Conservation (phyloP, 306 rosid genomes). For the Clitoria ternatea region DNA sequence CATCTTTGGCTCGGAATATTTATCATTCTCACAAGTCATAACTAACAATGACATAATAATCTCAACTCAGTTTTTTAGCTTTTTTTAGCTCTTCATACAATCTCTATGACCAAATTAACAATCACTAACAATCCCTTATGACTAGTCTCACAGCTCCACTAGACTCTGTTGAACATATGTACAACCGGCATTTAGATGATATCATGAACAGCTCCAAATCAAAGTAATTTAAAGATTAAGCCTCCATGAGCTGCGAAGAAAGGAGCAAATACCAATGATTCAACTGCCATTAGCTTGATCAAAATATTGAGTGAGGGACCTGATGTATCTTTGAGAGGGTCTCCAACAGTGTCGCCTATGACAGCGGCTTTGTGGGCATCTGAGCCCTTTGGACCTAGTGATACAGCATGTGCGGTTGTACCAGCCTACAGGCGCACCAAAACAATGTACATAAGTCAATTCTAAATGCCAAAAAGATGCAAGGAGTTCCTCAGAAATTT, state of each 20-base stretch:
- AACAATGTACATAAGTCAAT: neutral
- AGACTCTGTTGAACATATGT: neutral
- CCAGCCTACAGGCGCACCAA: conserved; percentile 41
- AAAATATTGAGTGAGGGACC: conserved; percentile 71
- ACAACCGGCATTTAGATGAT: neutral
- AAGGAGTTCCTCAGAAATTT: neutral
- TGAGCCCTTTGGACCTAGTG: conserved; percentile 69
- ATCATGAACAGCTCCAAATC: neutral
- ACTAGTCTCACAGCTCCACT: neutral
- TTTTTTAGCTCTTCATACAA: too few species aligned
- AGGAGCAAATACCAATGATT: conserved; percentile 66
- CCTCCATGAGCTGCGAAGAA: conserved; percentile 70
- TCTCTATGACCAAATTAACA: neutral
- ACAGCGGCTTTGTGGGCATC: conserved; percentile 64
- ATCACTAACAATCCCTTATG: conserved; percentile 1
- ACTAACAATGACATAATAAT: neutral
- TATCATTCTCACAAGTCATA: neutral
- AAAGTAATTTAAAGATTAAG: conserved; percentile 49
- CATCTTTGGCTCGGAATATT: neutral
- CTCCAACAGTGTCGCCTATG: conserved; percentile 53
- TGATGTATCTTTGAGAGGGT: conserved; percentile 63
- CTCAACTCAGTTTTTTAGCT: too few species aligned
- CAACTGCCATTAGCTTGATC: conserved; percentile 63
- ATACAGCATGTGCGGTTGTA: conserved; percentile 48
- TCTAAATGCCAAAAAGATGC: neutral